A percentile compares a stretch with the other conserved stretches of the same genome.
Evolutionary conservation across 78 protist genomes (phyloP).

Genomic region (Dictyostelium capitatum): DNA sequence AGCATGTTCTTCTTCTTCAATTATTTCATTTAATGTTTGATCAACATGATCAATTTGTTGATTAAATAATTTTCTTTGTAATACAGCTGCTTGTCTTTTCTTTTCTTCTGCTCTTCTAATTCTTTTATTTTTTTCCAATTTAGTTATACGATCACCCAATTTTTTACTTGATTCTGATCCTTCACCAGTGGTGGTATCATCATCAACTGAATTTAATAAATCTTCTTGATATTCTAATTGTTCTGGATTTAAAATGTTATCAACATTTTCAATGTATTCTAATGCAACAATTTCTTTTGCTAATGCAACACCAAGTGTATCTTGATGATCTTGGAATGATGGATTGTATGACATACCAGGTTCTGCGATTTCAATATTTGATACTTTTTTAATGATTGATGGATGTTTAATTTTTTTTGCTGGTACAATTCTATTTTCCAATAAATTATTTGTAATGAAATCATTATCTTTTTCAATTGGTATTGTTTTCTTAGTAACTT

Average conservation of each 20-base stretch:
- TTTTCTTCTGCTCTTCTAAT: slow-evolving; percentile 37
- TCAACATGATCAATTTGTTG: slow-evolving; percentile 18
- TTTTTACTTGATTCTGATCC: neutral
- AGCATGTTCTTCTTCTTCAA: slow-evolving; percentile 1
- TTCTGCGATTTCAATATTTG: slow-evolving; percentile 11
- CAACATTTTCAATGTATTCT: slow-evolving; percentile 1
- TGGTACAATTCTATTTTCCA: neutral
- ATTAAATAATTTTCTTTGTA: neutral
- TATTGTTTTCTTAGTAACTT: neutral
- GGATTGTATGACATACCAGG: slow-evolving; percentile 75
- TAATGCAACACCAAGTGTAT: neutral
- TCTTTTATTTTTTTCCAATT: slow-evolving; percentile 17
- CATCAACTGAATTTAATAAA: neutral
- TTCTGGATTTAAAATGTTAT: slow-evolving; percentile 10
- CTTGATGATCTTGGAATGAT: slow-evolving; percentile 25
- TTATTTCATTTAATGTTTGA: neutral
- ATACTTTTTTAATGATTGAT: neutral
- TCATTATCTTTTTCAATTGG: neutral
- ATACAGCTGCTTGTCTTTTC: neutral
- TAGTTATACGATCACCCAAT: slow-evolving; percentile 19
- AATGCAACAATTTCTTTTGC: slow-evolving; percentile 3
- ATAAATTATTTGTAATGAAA: neutral
- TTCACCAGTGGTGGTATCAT: neutral
- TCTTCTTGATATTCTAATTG: neutral
- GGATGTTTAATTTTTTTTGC: neutral